Conservation (phyloP, 2,329 filamentous ascomycete species). For the Rutstroemia sp. region DNA sequence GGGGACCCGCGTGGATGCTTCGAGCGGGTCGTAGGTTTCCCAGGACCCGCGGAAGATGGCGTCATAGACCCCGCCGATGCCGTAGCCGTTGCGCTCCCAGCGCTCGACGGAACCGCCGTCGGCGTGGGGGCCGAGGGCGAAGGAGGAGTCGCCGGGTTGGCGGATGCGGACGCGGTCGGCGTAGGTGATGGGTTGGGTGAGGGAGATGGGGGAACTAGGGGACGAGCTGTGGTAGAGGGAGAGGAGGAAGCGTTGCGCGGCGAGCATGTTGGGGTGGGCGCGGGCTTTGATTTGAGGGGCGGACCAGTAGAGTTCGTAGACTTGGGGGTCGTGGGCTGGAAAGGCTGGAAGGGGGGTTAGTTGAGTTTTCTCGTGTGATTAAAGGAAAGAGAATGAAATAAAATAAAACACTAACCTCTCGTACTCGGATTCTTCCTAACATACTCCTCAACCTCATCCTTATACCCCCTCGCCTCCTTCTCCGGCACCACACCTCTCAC, state of each 20-base stretch:
- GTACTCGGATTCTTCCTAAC: conserved; percentile 55
- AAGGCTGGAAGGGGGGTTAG: conserved; percentile 36
- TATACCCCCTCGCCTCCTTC: conserved; percentile 55
- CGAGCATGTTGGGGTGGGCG: conserved; percentile 56
- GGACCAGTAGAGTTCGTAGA: conserved; percentile 73
- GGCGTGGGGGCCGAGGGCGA: conserved; percentile 65
- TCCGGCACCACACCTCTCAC: conserved; percentile 59
- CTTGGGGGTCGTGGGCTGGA: conserved; percentile 57
- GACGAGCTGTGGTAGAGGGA: conserved; percentile 46
- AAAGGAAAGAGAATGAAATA: too few species aligned
- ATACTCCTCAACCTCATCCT: conserved; percentile 58
- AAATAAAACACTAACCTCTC: conserved; percentile 31
- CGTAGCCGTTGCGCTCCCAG: conserved; percentile 66
- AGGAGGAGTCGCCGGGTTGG: conserved; percentile 60
- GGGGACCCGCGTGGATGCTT: conserved; percentile 59
- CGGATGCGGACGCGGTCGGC: conserved; percentile 60
- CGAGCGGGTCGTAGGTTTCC: conserved; percentile 79
- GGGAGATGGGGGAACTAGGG: conserved; percentile 36
- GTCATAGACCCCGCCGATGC: conserved; percentile 61
- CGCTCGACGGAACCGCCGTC: conserved; percentile 70
- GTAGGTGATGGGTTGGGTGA: conserved; percentile 54
- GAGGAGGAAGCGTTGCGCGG: conserved; percentile 55
- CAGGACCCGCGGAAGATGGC: conserved; percentile 65
- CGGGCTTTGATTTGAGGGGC: conserved; percentile 59
- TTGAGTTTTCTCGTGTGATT: not conserved